A percentile compares a stretch with the other conserved stretches of the same genome.
These are phyloP conservation scores for Suillus subalutaceus DNA, from an alignment of 768 basidiomycete genomes.

Conservation along the genomic window DNA sequence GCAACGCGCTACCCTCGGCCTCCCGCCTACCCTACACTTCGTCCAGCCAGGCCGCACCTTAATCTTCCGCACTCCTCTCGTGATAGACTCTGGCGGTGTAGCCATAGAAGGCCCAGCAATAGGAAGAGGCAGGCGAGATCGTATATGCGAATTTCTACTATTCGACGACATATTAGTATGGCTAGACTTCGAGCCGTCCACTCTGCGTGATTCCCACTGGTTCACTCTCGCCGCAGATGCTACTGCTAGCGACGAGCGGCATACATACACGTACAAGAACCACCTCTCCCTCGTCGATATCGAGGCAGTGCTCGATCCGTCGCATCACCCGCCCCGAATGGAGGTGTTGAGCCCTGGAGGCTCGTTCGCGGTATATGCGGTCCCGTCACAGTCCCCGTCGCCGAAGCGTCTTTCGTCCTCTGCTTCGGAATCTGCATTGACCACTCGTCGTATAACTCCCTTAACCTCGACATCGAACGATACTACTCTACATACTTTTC, in stretches of 20 bases:
- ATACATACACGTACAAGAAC: slow-evolving; percentile 70
- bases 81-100: slow-evolving; percentile 5
- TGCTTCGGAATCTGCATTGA: not conserved
- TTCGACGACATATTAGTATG: slow-evolving; percentile 5
- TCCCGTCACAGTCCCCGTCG: slow-evolving; percentile 38
- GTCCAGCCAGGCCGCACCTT: slow-evolving; percentile 81
- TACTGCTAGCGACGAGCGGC: slow-evolving; percentile 1
- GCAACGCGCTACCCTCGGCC: slow-evolving; percentile 73
- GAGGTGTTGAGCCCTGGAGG: slow-evolving; percentile 78
- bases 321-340: slow-evolving; percentile 38
- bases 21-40: slow-evolving; percentile 79
- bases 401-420: not conserved
- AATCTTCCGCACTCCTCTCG: slow-evolving; percentile 32
- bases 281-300: slow-evolving; percentile 70
- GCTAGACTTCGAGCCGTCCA: not conserved
- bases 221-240: not conserved
- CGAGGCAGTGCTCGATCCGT: slow-evolving; percentile 63
- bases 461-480: not conserved
- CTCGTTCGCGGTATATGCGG: slow-evolving; percentile 74
- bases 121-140: slow-evolving; percentile 1
- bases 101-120: slow-evolving; percentile 3
- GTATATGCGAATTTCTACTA: slow-evolving; percentile 5
- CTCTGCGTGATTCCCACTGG: slow-evolving; percentile 5
- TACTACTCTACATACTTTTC: slow-evolving; percentile 1
- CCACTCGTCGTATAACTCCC: not conserved